These are phyloP conservation scores for Chaetomiaceae sp. DNA, from an alignment of 2,329 filamentous ascomycete species.

Conservation along the genomic window DNA sequence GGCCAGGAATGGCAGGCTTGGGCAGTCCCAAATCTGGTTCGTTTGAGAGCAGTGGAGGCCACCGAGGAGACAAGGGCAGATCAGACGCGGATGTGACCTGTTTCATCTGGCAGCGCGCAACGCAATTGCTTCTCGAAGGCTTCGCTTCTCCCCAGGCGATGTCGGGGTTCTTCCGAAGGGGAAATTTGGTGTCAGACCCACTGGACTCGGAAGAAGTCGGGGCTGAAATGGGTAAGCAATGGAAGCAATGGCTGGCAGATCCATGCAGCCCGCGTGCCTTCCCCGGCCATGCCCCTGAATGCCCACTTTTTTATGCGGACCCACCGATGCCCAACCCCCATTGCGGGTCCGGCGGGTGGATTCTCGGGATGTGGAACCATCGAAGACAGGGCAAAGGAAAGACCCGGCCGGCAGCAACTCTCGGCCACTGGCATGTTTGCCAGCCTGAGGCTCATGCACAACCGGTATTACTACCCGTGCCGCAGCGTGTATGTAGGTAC, in stretches of 20 bases:
- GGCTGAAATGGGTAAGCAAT: too few relatives aligned
- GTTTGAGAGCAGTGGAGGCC: constrained; percentile 23
- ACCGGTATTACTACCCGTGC: too few relatives aligned
- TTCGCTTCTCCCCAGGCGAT: constrained; percentile 10
- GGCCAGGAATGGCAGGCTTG: not conserved
- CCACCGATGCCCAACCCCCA: constrained; percentile 16
- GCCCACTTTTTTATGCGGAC: constrained; percentile 9
- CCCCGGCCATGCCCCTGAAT: constrained; percentile 22
- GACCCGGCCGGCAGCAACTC: not conserved
- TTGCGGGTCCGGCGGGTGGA: not conserved
- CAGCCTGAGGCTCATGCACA: too few relatives aligned
- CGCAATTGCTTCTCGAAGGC: constrained; percentile 15
- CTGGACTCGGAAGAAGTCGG: constrained; percentile 21
- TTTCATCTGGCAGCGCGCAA: constrained; percentile 10
- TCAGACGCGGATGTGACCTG: constrained; percentile 20
- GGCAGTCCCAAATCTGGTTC: not conserved
- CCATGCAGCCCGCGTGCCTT: constrained; percentile 20
- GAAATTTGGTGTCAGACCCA: constrained; percentile 14
- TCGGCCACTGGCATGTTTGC: too few relatives aligned
- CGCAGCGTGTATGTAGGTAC: too few relatives aligned
- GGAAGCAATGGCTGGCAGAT: constrained; percentile 8
- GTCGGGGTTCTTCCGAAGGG: constrained; percentile 5
- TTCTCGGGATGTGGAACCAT: not conserved
- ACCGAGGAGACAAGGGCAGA: constrained; percentile 15
- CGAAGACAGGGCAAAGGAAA: not conserved